Conservation (phyloP, 768 basidiomycete genomes). For the Nevesoporus exiguus region DNA sequence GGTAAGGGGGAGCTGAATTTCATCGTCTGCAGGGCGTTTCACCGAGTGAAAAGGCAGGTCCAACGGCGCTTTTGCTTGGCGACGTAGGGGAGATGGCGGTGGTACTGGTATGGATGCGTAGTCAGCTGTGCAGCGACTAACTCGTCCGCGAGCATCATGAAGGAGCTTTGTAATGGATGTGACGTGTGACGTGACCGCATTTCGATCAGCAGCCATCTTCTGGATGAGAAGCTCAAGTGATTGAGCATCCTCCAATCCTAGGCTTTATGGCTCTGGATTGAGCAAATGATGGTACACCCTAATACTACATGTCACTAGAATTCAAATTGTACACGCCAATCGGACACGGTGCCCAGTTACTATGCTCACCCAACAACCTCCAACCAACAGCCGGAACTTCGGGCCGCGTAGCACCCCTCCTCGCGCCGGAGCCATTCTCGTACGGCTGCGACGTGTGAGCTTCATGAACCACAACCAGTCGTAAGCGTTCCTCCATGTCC, state of each 20-base stretch:
- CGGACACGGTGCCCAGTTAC: slow-evolving; percentile 62
- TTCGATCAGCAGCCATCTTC: background rate
- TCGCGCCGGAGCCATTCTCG: background rate
- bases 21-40: slow-evolving; percentile 28
- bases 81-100: background rate
- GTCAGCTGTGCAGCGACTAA: slow-evolving; percentile 8
- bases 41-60: background rate
- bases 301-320: slow-evolving; percentile 4
- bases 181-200: slow-evolving; percentile 21
- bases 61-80: background rate
- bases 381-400: slow-evolving; percentile 42
- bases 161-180: slow-evolving; percentile 17
- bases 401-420: background rate
- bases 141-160: slow-evolving; percentile 1
- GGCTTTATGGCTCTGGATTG: too few species aligned
- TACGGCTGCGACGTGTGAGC: background rate
- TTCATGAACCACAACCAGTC: slow-evolving; percentile 30
- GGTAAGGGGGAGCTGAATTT: slow-evolving; percentile 51
- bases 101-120: slow-evolving; percentile 16
- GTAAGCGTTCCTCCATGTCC: slow-evolving; percentile 55
- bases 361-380: slow-evolving; percentile 41
- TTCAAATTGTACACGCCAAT: slow-evolving; percentile 51
- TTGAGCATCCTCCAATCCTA: too few species aligned
- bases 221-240: too few species aligned
- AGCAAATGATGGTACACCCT: background rate